A percentile compares a stretch with the other conserved stretches of the same genome.
Evolutionary conservation across 2,329 filamentous ascomycete species (phyloP).

Genomic region (Periglandula ipomoeae): DNA sequence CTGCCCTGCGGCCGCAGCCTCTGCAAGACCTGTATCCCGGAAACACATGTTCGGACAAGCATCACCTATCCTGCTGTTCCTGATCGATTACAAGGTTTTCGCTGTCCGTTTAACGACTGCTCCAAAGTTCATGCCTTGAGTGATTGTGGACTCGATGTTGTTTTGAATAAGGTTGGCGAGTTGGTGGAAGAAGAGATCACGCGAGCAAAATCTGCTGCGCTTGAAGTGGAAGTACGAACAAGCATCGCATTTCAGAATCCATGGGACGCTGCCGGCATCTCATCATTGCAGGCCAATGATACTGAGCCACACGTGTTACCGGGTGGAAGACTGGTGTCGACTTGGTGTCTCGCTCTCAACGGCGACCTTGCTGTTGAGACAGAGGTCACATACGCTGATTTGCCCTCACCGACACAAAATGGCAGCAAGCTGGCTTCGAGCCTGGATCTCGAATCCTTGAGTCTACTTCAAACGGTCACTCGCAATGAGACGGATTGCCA

Average conservation of each 20-base stretch:
- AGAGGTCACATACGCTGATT: conserved; percentile 41
- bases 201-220: conserved; percentile 24
- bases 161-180: conserved; percentile 61
- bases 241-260: conserved; percentile 27
- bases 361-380: conserved; percentile 49
- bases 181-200: conserved; percentile 46
- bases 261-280: conserved; percentile 31
- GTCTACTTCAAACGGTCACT: conserved; percentile 49
- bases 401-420: conserved; percentile 9
- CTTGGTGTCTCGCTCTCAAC: conserved; percentile 55
- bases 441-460: conserved; percentile 24
- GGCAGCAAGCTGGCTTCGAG: not conserved
- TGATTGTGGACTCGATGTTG: conserved; percentile 72
- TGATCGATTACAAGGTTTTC: conserved; percentile 58
- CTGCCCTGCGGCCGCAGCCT: conserved; percentile 75
- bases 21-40: conserved; percentile 66
- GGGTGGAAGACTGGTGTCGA: conserved; percentile 54
- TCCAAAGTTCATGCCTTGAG: conserved; percentile 61
- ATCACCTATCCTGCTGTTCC: conserved; percentile 70
- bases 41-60: conserved; percentile 52
- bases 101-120: conserved; percentile 63
- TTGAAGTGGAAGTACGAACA: conserved; percentile 21
- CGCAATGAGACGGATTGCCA: conserved; percentile 76
- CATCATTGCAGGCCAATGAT: conserved; percentile 28
- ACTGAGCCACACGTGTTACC: conserved; percentile 27